phyloP scores from a whole-genome alignment of 495 filamentous ascomycete species.

The Penicillium salamii region DNA sequence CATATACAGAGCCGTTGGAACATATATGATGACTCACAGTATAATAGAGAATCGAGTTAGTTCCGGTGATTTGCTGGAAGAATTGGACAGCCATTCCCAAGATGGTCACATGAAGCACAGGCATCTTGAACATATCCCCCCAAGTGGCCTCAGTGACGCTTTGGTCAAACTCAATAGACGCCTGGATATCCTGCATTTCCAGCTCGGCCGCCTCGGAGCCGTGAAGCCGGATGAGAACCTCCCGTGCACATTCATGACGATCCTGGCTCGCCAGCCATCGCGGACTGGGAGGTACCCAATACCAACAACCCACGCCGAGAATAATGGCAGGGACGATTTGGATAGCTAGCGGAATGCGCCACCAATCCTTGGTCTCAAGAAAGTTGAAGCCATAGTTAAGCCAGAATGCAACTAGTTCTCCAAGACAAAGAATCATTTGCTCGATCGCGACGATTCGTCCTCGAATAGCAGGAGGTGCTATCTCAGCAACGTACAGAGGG shows the following conservation, averaged over 20 bases:
- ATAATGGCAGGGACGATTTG: conserved; percentile 57
- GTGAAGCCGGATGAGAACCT: conserved; percentile 63
- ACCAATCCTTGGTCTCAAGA: conserved; percentile 57
- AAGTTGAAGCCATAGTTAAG: conserved; percentile 55
- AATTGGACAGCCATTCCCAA: conserved; percentile 34
- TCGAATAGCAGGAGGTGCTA: conserved; percentile 50
- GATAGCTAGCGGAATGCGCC: conserved; percentile 63
- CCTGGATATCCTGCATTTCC: conserved; percentile 76
- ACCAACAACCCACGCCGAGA: conserved; percentile 62
- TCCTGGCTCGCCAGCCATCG: conserved; percentile 70
- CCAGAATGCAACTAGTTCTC: conserved; percentile 80
- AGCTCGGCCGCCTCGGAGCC: conserved; percentile 54
- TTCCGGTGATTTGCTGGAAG: conserved; percentile 38
- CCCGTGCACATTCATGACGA: conserved; percentile 63
- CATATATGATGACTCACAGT: too few relatives aligned
- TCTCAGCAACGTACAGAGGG: conserved; percentile 66
- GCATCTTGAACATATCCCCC: conserved; percentile 57
- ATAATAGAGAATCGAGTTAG: conserved; percentile 35
- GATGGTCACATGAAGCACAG: conserved; percentile 24
- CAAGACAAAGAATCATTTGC: conserved; percentile 67
- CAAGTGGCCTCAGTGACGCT: conserved; percentile 65
- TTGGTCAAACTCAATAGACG: conserved; percentile 72
- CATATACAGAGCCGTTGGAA: too few relatives aligned
- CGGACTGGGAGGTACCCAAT: conserved; percentile 71
- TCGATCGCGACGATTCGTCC: conserved; percentile 71